Conservation (phyloP, 257 asterid species). For the Fraxinus cuspidata region DNA sequence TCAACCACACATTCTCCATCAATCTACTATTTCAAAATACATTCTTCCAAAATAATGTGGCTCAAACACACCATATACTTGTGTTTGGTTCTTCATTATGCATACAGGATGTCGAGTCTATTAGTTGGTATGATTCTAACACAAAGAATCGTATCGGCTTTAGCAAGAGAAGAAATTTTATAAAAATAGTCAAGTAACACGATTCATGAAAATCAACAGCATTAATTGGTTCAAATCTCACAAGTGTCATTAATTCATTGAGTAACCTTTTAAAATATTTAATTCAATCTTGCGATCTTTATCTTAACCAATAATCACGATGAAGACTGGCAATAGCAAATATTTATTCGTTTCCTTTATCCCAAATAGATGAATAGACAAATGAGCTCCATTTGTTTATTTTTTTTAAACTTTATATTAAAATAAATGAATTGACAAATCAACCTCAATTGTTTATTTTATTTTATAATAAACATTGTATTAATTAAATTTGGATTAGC, state of each 20-base stretch:
- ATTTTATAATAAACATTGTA: background rate
- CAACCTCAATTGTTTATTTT: constrained; percentile 4
- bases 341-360: background rate
- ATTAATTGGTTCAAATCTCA: too few relatives aligned
- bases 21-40: too few relatives aligned
- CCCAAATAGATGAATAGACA: background rate
- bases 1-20: too few relatives aligned
- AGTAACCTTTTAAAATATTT: too few relatives aligned
- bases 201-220: too few relatives aligned
- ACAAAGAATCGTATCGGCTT: too few relatives aligned
- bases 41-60: too few relatives aligned
- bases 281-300: too few relatives aligned
- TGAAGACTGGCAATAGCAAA: background rate
- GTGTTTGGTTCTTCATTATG: background rate
- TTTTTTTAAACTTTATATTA: background rate
- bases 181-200: background rate
- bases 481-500: constrained; percentile 25
- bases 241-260: too few relatives aligned
- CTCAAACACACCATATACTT: too few relatives aligned
- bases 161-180: too few relatives aligned
- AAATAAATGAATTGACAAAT: constrained; percentile 2
- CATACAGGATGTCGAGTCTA: background rate
- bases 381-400: background rate
- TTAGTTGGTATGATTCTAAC: background rate
- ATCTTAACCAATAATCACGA: background rate